Evolutionary conservation across 2,329 filamentous ascomycete genomes (phyloP), one percentile per base, ranked within the genome.

Genomic region (Botrytis paeoniae): DNA sequence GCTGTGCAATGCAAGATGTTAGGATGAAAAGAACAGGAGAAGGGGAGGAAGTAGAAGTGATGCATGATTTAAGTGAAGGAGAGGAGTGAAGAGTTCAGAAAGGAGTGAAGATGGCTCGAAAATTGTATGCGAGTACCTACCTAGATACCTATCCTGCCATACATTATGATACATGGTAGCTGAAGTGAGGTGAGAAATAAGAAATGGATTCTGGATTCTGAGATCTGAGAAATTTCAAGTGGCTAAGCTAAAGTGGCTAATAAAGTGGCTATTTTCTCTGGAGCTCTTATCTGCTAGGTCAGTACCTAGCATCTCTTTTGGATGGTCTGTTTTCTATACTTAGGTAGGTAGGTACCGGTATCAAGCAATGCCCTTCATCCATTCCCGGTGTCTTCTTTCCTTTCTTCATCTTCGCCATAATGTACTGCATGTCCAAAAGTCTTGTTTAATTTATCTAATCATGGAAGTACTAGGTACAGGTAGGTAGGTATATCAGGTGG

Each of bases 1-100:
- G 54, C 25, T 39, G 66, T 69, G 66, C 37, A 35, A 60, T 69
- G 66, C 51, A 69, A 43, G 64, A 60, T 69, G 51, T 37, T 51
- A n/a, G 43, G 32, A 66, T 54, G 32, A 25, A 37, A 18, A n/a
- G 64, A 41, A 9, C 20, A 35, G 62, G 20, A n/a, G 59, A 16
- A 32, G 51, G 25, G 32, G 29, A n/a, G 35, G 12, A n/a, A 18
- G 18, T 14, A 22, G 29, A 4, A 35, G 43, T 5, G 29, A 62
- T 41, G 60, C 60, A 39, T 62, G 22, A 18, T 39, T 39, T 18
- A 9, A 8, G 10, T 9, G 37, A 43, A 63, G 37, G 14, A 18
- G 60, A 32, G 54, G 16, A 32, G 29, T 41, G 29, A n/a, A 12
- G 43, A 35, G 62, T 25, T 12, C n/a, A 9, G 12, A 35, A 22